Base-by-base conservation (phyloP, 2,329 filamentous ascomycete species). In the Thyridium curvatum region DNA sequence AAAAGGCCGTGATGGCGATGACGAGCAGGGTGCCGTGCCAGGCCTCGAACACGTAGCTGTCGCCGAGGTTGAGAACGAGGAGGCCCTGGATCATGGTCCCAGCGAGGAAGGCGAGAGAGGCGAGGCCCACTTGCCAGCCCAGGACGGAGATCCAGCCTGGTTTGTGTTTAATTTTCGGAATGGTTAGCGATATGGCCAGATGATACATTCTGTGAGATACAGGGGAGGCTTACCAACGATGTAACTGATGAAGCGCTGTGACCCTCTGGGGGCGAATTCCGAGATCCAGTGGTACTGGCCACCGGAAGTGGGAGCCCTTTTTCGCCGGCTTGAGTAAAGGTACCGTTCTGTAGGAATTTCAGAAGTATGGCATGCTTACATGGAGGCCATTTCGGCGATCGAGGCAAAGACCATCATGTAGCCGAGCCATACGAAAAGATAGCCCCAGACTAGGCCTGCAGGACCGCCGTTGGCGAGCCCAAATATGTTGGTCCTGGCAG, bases 201-300 rank as follows among this genome's bases (percentile, higher is more conserved):
- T n/a, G n/a, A n/a, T n/a, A n/a, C n/a, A n/a, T n/a, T n/a, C n/a
- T n/a, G 18, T 18, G 9, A 8, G 18, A 4, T 15, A 10, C 10
- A 28, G 18, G 12, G 12, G 8, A 40, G n/a, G n/a, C 53, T 36
- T 37, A 64, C 67, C 72, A 33, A 68, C 66, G 5, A 71, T 55
- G 49, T 79, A 79, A 45, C 72, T 77, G 6, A 79, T 56, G 36
- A 72, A 68, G 41, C 69, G 73, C 45, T 76, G 68, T 21, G 62
- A 64, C 14, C 56, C 58, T 2, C 54, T 55, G 1, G 72, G 68
- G 3, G 68, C 69, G 39, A 78, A 66, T 46, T 74, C 68, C 1
- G 68, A 72, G 0, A 78, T 72, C 73, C 74, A 79, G 50, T 78
- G 73, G 45, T 79, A 80, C 54, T 81, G 74, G 8, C 76, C 76